A percentile compares a stretch with the other conserved stretches of the same genome.
Conservation (phyloP, 257 asterid species). For the Ophiorrhiza pumila region DNA sequence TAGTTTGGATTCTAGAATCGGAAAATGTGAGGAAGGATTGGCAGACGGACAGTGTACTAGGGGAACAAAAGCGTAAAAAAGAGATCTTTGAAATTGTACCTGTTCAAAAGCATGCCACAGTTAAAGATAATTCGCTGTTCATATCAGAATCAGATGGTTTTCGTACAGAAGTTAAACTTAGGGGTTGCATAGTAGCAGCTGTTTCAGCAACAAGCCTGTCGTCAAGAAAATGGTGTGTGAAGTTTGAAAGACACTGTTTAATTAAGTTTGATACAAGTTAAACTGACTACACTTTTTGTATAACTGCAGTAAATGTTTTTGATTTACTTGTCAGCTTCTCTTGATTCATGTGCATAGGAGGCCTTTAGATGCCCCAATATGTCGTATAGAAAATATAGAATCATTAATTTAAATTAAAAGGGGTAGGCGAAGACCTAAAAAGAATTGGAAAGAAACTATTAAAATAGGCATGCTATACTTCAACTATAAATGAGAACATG, state of each 20-base stretch:
- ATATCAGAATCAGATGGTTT: constrained; percentile 67
- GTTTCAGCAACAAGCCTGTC: constrained; percentile 77
- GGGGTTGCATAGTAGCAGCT: constrained; percentile 66
- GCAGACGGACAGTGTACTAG: constrained; percentile 36
- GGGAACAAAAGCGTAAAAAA: constrained; percentile 59
- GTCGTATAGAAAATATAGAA: too few species aligned
- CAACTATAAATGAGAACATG: too few species aligned
- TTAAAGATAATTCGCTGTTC: constrained; percentile 53
- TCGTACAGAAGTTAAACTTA: constrained; percentile 55
- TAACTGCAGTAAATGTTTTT: background rate
- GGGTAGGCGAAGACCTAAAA: too few species aligned
- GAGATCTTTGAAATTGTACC: constrained; percentile 76
- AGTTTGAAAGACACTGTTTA: background rate
- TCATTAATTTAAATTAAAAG: too few species aligned
- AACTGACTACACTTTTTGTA: background rate
- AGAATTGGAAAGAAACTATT: too few species aligned
- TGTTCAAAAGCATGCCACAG: constrained; percentile 54
- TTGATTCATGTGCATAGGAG: too few species aligned
- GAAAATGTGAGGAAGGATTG: constrained; percentile 54
- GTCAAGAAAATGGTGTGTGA: constrained; percentile 70
- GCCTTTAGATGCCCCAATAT: too few species aligned
- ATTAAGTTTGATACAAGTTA: background rate
- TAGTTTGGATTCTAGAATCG: constrained; percentile 75
- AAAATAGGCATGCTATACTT: too few species aligned
- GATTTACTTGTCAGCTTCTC: background rate